Percentiles rank a stretch among this genome's conserved stretches.
Evolutionary conservation across 2,329 filamentous ascomycete genomes (phyloP).

Genomic region (Zasmidium citrigriseum): DNA sequence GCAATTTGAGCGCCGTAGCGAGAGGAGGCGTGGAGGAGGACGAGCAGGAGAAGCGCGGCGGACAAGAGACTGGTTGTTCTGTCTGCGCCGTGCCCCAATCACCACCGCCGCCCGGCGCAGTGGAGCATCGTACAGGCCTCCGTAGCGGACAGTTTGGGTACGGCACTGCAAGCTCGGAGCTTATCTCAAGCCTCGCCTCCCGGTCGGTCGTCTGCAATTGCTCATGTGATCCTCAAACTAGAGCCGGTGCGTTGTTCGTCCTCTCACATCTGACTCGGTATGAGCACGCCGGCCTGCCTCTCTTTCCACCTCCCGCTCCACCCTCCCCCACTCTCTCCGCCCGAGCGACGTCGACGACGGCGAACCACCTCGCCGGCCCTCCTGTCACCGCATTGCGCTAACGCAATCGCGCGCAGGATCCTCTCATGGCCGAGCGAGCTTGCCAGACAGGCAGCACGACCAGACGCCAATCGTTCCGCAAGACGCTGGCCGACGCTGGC

Average conservation of each 20-base stretch:
- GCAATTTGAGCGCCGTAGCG: not conserved
- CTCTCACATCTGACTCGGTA: conserved; percentile 5
- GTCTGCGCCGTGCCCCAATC: not conserved
- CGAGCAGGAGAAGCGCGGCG: not conserved
- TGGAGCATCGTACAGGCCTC: too few relatives aligned
- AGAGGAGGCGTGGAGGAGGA: not conserved
- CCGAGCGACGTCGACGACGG: not conserved
- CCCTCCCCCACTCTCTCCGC: not conserved
- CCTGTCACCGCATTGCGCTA: conserved; percentile 1
- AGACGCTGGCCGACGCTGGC: conserved; percentile 21
- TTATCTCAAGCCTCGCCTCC: conserved; percentile 4
- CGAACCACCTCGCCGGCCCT: not conserved
- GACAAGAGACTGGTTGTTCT: not conserved
- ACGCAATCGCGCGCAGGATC: conserved; percentile 2
- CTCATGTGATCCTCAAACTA: conserved; percentile 5
- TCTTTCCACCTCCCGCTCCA: not conserved
- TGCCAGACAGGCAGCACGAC: conserved; percentile 19
- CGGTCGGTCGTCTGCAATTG: not conserved
- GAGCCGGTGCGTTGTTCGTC: not conserved
- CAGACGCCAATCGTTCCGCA: conserved; percentile 23
- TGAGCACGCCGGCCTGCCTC: conserved; percentile 3
- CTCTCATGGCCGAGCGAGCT: conserved; percentile 21
- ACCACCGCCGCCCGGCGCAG: not conserved
- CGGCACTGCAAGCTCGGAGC: conserved; percentile 1
- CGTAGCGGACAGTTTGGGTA: not conserved